These are phyloP conservation scores for Dicorynia guianensis DNA, from an alignment of 306 rosid genomes.

Conservation along the genomic window DNA sequence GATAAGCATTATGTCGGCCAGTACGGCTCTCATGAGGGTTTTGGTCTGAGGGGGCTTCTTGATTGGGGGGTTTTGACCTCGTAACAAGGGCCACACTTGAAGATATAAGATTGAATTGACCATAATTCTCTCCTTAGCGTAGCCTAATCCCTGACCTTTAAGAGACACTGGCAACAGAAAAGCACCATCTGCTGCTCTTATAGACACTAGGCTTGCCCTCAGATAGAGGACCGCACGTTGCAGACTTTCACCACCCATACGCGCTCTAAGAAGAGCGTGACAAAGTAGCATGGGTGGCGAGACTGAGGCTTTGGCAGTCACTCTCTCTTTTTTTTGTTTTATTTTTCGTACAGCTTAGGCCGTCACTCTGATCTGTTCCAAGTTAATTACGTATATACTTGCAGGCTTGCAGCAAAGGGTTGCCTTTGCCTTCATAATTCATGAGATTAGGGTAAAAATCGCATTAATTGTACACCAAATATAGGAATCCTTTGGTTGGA, in stretches of 20 bases:
- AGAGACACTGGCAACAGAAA: neutral
- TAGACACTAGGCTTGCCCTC: conserved; percentile 38
- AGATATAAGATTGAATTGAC: conserved; percentile 34
- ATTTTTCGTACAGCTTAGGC: too few relatives aligned
- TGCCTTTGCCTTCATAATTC: conserved; percentile 32
- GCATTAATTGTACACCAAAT: conserved; percentile 35
- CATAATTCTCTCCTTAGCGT: conserved; percentile 28
- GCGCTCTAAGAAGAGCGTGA: conserved; percentile 12
- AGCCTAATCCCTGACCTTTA: conserved; percentile 37
- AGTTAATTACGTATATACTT: conserved; percentile 5
- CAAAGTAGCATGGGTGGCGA: neutral
- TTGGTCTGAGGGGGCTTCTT: conserved; percentile 52
- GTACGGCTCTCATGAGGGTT: conserved; percentile 41
- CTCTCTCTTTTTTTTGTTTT: too few relatives aligned
- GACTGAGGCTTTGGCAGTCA: too few relatives aligned
- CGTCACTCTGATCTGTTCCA: conserved; percentile 9
- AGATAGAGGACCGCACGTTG: neutral
- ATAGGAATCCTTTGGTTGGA: conserved; percentile 39
- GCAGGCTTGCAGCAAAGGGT: conserved; percentile 26
- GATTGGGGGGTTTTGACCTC: conserved; percentile 69
- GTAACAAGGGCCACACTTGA: conserved; percentile 51
- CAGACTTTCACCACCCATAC: neutral
- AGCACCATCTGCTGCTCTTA: conserved; percentile 23
- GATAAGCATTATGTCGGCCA: conserved; percentile 61
- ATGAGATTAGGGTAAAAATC: conserved; percentile 30